Conservation (phyloP, 371 early-diverging fungal species). For the Mucor ambiguus region DNA sequence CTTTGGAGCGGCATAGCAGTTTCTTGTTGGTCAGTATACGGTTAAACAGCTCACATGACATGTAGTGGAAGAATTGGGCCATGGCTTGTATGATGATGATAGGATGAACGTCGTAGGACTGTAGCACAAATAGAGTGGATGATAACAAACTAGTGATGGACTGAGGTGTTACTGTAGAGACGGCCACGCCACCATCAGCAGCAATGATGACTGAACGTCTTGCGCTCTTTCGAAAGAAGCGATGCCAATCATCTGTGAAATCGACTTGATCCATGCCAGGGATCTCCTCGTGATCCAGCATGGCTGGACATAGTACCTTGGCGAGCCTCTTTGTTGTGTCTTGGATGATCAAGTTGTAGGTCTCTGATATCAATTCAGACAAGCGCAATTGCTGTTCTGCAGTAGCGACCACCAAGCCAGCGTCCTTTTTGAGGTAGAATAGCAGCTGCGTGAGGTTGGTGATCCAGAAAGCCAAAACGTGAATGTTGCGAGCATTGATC, state of each 20-base stretch:
- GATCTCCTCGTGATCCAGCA: constrained; percentile 73
- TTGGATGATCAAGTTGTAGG: constrained; percentile 60
- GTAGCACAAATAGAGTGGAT: constrained; percentile 62
- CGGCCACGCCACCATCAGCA: not conserved
- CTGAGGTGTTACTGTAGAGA: constrained; percentile 40
- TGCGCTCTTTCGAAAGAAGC: constrained; percentile 41
- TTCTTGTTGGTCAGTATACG: constrained; percentile 76
- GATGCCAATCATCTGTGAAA: constrained; percentile 65
- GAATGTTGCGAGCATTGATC: constrained; percentile 42
- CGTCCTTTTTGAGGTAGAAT: constrained; percentile 82
- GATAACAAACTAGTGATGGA: constrained; percentile 66
- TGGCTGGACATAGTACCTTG: constrained; percentile 60
- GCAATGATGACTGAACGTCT: not conserved
- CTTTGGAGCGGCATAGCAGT: constrained; percentile 78
- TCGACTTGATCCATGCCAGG: constrained; percentile 68
- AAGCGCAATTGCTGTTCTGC: constrained; percentile 64
- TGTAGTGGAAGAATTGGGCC: constrained; percentile 74
- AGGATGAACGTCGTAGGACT: constrained; percentile 67
- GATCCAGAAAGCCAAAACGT: constrained; percentile 77
- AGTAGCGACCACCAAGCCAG: constrained; percentile 64
- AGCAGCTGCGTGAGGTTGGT: constrained; percentile 75
- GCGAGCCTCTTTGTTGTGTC: constrained; percentile 61
- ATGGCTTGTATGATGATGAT: constrained; percentile 66
- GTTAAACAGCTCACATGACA: constrained; percentile 83
- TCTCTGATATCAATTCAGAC: constrained; percentile 72